These are phyloP conservation scores for Tuber calosporum DNA, from an alignment of 495 filamentous ascomycete genomes.

Conservation along the genomic window DNA sequence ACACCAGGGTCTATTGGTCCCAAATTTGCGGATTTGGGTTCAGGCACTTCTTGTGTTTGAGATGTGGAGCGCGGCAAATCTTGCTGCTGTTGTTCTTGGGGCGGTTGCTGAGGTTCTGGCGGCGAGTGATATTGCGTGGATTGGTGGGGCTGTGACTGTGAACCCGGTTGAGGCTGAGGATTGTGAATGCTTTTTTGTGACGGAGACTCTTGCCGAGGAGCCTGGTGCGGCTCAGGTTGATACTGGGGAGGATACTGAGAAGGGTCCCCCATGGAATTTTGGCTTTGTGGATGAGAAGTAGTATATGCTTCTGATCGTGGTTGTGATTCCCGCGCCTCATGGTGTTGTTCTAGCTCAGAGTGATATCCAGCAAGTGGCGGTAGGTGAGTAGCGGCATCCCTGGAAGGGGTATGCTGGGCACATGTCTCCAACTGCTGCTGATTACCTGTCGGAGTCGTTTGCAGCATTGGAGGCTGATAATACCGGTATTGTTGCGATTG, in stretches of 20 bases:
- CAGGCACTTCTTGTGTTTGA: slow-evolving; percentile 8
- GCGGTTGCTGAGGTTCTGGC: slow-evolving; percentile 5
- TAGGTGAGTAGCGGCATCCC: not conserved
- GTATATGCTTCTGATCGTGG: slow-evolving; percentile 2
- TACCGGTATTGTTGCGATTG: not conserved
- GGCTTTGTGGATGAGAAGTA: slow-evolving; percentile 10
- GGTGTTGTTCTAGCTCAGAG: slow-evolving; percentile 1
- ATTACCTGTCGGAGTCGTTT: not conserved
- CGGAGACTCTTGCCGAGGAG: not conserved
- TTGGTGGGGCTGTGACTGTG: slow-evolving; percentile 7
- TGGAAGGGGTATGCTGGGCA: not conserved
- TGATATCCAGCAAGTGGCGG: not conserved
- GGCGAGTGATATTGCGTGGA: slow-evolving; percentile 1
- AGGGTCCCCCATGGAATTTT: not conserved
- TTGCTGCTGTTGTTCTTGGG: slow-evolving; percentile 2
- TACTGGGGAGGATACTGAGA: not conserved
- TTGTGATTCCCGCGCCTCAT: not conserved
- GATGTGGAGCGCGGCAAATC: slow-evolving; percentile 5
- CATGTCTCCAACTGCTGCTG: not conserved
- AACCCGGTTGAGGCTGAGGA: not conserved
- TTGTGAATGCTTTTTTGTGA: not conserved
- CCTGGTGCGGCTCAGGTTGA: not conserved
- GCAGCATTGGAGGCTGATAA: not conserved
- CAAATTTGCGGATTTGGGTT: slow-evolving; percentile 9
- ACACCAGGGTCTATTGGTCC: slow-evolving; percentile 21